Evolutionary conservation across 2,329 filamentous ascomycete species (phyloP).

Genomic region (Pyricularia pennisetigena): DNA sequence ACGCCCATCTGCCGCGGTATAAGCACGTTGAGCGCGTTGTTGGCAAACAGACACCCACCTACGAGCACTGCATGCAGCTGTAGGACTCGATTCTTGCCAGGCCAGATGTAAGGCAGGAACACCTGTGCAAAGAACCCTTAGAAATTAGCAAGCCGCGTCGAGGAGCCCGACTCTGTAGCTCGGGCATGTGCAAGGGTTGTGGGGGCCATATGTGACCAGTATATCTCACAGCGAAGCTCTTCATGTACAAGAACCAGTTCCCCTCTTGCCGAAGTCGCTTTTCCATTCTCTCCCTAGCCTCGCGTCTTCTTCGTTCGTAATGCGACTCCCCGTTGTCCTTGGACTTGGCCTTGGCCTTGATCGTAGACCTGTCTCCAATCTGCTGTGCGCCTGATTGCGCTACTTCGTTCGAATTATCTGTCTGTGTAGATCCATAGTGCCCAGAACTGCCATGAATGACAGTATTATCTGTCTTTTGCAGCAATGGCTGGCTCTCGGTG

Average conservation of each 20-base stretch:
- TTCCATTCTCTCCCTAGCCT: slow-evolving; percentile 47
- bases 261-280: slow-evolving; percentile 65
- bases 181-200: neutral
- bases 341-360: slow-evolving; percentile 16
- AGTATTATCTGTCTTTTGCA: slow-evolving; percentile 30
- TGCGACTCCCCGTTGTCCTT: slow-evolving; percentile 37
- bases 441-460: neutral
- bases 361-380: neutral
- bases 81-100: slow-evolving; percentile 52
- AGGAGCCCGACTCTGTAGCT: neutral
- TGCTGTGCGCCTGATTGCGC: slow-evolving; percentile 10
- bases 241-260: slow-evolving; percentile 68
- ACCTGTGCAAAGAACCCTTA: slow-evolving; percentile 25
- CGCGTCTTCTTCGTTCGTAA: slow-evolving; percentile 42
- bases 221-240: slow-evolving; percentile 50
- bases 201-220: neutral
- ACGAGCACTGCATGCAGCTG: slow-evolving; percentile 61
- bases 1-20: slow-evolving; percentile 75
- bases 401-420: slow-evolving; percentile 6
- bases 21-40: slow-evolving; percentile 65
- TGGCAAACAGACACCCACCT: slow-evolving; percentile 54
- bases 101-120: slow-evolving; percentile 73
- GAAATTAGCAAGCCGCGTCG: neutral
- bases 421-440: neutral
- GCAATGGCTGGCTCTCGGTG: slow-evolving; percentile 48